Evolutionary conservation across 805 yeast species (phyloP).

Genomic region (Ogataea chonburiensis): DNA sequence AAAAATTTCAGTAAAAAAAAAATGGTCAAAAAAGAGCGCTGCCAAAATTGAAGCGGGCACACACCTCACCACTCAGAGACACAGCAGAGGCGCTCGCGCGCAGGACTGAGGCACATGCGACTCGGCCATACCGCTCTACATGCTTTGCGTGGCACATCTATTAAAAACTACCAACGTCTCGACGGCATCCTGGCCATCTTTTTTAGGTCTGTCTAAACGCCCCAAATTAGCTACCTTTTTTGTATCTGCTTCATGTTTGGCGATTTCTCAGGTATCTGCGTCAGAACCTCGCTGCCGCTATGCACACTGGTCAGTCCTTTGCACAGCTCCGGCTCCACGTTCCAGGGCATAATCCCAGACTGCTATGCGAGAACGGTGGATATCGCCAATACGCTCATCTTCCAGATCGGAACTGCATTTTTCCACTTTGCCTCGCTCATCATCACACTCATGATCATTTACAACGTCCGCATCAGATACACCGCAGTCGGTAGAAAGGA

Average conservation of each 20-base stretch:
- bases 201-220: no score
- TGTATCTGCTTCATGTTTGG: constrained; percentile 49
- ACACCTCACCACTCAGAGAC: not conserved
- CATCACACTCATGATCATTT: constrained; percentile 65
- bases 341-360: constrained; percentile 64
- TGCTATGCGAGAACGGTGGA: constrained; percentile 88
- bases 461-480: constrained; percentile 76
- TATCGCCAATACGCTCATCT: constrained; percentile 86
- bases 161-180: no score
- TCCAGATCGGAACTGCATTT: constrained; percentile 85
- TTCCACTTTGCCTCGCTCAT: constrained; percentile 74
- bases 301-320: constrained; percentile 70
- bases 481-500: constrained; percentile 95
- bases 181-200: no score
- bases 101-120: no score
- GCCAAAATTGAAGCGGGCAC: constrained; percentile 5
- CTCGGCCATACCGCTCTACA: no score
- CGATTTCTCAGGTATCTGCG: constrained; percentile 60
- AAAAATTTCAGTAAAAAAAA: constrained; percentile 6
- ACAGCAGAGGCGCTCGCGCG: no score
- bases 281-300: constrained; percentile 69
- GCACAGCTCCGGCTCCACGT: constrained; percentile 33
- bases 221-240: constrained; percentile 5
- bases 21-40: constrained; percentile 4
- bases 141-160: no score